Conservation (phyloP, 78 protist species). For the Dictyostelium purpureum region DNA sequence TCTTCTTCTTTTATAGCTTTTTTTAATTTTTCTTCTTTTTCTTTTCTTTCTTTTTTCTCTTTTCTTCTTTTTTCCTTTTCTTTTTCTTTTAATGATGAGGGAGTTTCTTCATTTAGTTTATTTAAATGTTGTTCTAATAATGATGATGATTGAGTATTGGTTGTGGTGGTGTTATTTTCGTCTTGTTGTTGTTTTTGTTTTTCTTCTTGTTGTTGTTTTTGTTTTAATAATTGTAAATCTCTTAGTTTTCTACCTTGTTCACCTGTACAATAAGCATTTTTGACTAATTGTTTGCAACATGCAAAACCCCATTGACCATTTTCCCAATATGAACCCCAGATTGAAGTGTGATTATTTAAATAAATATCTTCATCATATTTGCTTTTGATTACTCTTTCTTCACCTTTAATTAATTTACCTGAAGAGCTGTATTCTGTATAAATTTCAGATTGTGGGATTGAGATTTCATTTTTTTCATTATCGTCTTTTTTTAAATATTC, state of each 20-base stretch:
- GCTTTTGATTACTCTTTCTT: slow-evolving; percentile 54
- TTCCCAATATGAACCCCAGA: slow-evolving; percentile 97
- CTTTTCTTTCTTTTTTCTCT: slow-evolving; percentile 29
- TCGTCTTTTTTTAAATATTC: slow-evolving; percentile 79
- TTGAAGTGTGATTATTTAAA: slow-evolving; percentile 88
- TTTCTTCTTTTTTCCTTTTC: slow-evolving; percentile 39
- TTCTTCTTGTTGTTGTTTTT: slow-evolving; percentile 17
- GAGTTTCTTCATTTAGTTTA: neutral
- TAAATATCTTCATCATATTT: slow-evolving; percentile 94
- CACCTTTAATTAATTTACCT: slow-evolving; percentile 90
- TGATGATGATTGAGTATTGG: neutral
- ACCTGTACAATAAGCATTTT: slow-evolving; percentile 92
- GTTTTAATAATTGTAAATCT: slow-evolving; percentile 2
- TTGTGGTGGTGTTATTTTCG: neutral
- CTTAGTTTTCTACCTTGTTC: slow-evolving; percentile 84
- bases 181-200: neutral
- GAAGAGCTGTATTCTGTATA: slow-evolving; percentile 93
- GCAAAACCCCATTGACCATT: slow-evolving; percentile 95
- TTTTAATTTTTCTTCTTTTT: slow-evolving; percentile 5
- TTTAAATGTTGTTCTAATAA: slow-evolving; percentile 28
- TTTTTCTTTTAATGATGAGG: neutral
- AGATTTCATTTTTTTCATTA: slow-evolving; percentile 13
- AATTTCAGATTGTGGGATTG: slow-evolving; percentile 91
- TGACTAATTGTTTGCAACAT: slow-evolving; percentile 89
- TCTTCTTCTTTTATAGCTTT: slow-evolving; percentile 67